Percentiles rank a stretch among this genome's conserved stretches.
Evolutionary conservation across 2,329 filamentous ascomycete species (phyloP).

Genomic region (Trichothecium sympodiale): DNA sequence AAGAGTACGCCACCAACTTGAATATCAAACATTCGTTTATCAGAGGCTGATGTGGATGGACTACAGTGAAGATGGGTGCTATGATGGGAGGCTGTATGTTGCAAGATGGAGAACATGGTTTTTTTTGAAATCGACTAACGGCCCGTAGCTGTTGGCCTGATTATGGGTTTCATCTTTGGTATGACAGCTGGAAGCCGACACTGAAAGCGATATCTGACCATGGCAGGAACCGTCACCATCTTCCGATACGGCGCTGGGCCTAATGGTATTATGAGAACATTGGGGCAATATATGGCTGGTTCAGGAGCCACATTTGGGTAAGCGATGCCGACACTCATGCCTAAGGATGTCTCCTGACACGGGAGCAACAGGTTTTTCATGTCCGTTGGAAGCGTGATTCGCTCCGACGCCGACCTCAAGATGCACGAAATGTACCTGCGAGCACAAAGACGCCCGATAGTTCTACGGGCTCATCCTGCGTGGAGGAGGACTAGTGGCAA

Average conservation of each 20-base stretch:
- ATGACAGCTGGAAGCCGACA: conserved; percentile 16
- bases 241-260: conserved; percentile 89
- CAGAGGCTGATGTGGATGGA: background rate
- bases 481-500: conserved; percentile 18
- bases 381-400: conserved; percentile 94
- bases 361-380: conserved; percentile 68
- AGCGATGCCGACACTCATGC: conserved; percentile 2
- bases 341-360: background rate
- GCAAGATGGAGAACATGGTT: no score
- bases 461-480: conserved; percentile 32
- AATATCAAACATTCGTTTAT: background rate
- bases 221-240: conserved; percentile 76
- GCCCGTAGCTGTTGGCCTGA: conserved; percentile 71
- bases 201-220: conserved; percentile 6
- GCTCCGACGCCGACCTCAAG: conserved; percentile 75
- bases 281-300: conserved; percentile 94
- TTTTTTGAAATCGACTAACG: background rate
- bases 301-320: conserved; percentile 96
- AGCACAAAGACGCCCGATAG: conserved; percentile 63
- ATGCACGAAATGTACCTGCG: conserved; percentile 65
- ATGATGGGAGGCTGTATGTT: conserved; percentile 98
- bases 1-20: conserved; percentile 30
- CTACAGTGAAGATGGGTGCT: conserved; percentile 72
- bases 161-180: conserved; percentile 98
- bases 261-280: conserved; percentile 84